phyloP scores from a whole-genome alignment of 371 early-diverging fungal genomes.

The Zopfochytrium polystomum region DNA sequence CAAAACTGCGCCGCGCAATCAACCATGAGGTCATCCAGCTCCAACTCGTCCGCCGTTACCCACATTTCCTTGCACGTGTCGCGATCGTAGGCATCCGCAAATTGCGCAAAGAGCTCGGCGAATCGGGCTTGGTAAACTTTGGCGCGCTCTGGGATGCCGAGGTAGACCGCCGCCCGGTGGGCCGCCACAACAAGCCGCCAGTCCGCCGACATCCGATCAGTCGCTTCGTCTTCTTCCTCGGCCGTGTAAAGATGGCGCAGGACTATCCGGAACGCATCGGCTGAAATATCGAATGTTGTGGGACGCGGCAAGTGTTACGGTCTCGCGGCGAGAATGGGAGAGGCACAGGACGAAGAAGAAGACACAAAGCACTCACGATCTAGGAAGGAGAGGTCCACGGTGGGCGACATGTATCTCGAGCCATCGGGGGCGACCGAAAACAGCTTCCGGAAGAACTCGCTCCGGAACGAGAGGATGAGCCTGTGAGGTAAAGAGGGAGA shows the following conservation, averaged over 20 bases:
- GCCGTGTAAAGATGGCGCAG: slow-evolving; percentile 22
- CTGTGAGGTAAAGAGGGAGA: neutral
- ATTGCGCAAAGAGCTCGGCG: slow-evolving; percentile 3
- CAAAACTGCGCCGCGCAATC: slow-evolving; percentile 25
- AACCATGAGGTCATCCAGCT: slow-evolving; percentile 15
- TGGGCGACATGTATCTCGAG: neutral
- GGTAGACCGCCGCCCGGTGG: slow-evolving; percentile 4
- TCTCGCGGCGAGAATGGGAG: neutral
- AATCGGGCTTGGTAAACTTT: slow-evolving; percentile 9
- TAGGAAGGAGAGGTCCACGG: slow-evolving; percentile 8
- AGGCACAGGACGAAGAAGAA: neutral
- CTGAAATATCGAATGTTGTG: slow-evolving; percentile 1
- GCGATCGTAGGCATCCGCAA: neutral
- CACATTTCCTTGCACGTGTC: slow-evolving; percentile 25
- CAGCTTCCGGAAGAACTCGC: slow-evolving; percentile 13
- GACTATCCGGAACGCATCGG: slow-evolving; percentile 28
- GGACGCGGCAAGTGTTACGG: neutral
- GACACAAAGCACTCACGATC: slow-evolving; percentile 19
- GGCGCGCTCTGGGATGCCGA: slow-evolving; percentile 19
- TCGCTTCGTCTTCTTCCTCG: slow-evolving; percentile 24
- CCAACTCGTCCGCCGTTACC: neutral
- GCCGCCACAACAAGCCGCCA: slow-evolving; percentile 25
- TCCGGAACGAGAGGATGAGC: slow-evolving; percentile 14
- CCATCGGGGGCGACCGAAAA: neutral
- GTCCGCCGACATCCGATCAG: slow-evolving; percentile 9